Evolutionary conservation across 352 stramenopile species (phyloP).

Genomic region (Phytophthora nicotianae): DNA sequence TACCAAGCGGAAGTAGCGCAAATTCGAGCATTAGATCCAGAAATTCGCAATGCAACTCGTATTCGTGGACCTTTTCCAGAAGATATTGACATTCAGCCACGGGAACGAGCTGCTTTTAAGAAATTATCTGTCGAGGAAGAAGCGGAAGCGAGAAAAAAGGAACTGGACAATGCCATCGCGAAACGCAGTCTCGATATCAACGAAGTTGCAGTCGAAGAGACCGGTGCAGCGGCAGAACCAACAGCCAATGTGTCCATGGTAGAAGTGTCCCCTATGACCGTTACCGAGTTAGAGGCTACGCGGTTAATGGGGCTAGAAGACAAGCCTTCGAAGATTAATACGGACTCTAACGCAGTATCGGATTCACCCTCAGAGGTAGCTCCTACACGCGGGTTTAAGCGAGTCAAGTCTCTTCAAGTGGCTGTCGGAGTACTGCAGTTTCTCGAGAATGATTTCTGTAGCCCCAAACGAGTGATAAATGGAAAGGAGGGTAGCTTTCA

Average conservation of each 20-base stretch:
- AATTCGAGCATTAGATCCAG: constrained; percentile 51
- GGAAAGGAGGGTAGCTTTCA: constrained; percentile 9
- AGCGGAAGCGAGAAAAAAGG: constrained; percentile 52
- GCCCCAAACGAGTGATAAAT: constrained; percentile 32
- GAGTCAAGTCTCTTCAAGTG: constrained; percentile 64
- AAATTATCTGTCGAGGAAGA: constrained; percentile 87
- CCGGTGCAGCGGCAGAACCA: not conserved
- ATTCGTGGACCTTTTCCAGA: constrained; percentile 65
- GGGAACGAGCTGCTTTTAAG: constrained; percentile 67
- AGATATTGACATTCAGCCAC: constrained; percentile 53
- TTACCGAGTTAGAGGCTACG: constrained; percentile 3
- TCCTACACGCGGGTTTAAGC: constrained; percentile 32
- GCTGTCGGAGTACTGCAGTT: constrained; percentile 66
- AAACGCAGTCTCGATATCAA: constrained; percentile 59
- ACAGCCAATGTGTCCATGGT: not conserved
- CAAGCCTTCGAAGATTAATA: constrained; percentile 2
- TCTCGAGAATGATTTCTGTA: constrained; percentile 79
- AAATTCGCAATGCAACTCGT: constrained; percentile 34
- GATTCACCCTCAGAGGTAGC: not conserved
- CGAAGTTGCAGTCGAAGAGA: constrained; percentile 16
- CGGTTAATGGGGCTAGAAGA: constrained; percentile 25
- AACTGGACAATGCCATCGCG: constrained; percentile 71
- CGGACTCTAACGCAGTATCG: not conserved
- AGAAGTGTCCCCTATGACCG: constrained; percentile 7
- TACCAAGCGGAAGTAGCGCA: constrained; percentile 59